Percentiles rank a stretch among this genome's conserved stretches.
Conservation (phyloP, 179 eudicot species). For the Pouteria campechiana region DNA sequence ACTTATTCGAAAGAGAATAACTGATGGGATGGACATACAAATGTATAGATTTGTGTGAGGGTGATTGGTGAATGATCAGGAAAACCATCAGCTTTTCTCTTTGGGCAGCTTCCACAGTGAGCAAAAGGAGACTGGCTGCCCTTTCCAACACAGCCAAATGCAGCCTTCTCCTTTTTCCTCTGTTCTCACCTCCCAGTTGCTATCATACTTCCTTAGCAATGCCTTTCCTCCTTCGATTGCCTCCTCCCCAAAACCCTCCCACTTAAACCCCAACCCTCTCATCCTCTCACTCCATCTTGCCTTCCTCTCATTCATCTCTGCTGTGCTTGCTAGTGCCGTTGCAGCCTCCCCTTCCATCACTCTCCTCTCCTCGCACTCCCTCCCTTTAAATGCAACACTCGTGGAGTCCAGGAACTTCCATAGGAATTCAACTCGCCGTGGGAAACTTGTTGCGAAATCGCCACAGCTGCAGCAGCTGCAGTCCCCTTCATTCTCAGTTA, state of each 20-base stretch:
- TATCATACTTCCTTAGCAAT: slow-evolving; percentile 37
- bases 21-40: too few relatives aligned
- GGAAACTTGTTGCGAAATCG: slow-evolving; percentile 23
- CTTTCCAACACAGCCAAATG: slow-evolving; percentile 36
- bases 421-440: slow-evolving; percentile 24
- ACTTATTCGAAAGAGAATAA: too few relatives aligned
- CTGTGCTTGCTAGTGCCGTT: slow-evolving; percentile 16
- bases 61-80: too few relatives aligned
- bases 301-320: slow-evolving; percentile 37
- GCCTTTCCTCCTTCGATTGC: slow-evolving; percentile 32
- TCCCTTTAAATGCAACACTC: slow-evolving; percentile 35
- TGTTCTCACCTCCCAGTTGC: slow-evolving; percentile 40
- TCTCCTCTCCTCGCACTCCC: slow-evolving; percentile 41
- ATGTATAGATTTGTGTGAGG: too few relatives aligned
- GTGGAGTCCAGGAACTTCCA: slow-evolving; percentile 46
- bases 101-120: slow-evolving; percentile 37
- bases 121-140: slow-evolving; percentile 40
- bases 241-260: slow-evolving; percentile 28
- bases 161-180: slow-evolving; percentile 38
- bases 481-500: slow-evolving; percentile 33
- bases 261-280: slow-evolving; percentile 23
- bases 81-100: too few relatives aligned
- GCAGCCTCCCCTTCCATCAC: slow-evolving; percentile 49
- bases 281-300: slow-evolving; percentile 48
- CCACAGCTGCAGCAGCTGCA: slow-evolving; percentile 31